Evolutionary conservation across 2,329 filamentous ascomycete species (phyloP).

Genomic region (Talaromyces sp.): DNA sequence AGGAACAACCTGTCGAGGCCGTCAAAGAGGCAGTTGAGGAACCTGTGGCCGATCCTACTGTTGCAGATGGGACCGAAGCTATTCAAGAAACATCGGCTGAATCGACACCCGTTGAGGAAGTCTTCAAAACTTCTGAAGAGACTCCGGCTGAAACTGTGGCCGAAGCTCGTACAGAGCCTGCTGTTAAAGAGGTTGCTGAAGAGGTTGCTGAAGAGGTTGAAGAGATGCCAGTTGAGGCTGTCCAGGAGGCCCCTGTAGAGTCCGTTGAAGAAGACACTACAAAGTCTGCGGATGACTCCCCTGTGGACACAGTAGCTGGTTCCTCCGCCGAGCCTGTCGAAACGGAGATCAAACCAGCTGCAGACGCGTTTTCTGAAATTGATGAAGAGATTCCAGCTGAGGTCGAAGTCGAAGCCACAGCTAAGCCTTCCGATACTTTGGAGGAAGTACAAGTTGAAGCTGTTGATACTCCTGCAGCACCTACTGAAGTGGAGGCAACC

Average conservation of each 20-base stretch:
- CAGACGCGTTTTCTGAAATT: neutral
- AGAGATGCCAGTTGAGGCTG: neutral
- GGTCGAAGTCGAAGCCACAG: neutral
- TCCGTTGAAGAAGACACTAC: neutral
- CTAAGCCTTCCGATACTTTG: neutral
- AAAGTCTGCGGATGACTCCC: neutral
- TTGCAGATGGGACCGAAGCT: neutral
- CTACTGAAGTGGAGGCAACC: neutral
- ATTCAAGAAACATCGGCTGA: neutral
- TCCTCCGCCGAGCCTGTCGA: neutral
- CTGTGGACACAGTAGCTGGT: neutral
- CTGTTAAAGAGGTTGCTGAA: neutral
- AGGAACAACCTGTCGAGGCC: neutral
- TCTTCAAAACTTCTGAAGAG: neutral
- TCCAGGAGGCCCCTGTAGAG: neutral
- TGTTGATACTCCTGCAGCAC: neutral
- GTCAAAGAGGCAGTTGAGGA: neutral
- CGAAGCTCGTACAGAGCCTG: neutral
- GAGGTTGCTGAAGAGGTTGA: neutral
- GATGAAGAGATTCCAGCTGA: neutral
- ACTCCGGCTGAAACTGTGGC: neutral
- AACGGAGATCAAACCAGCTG: constrained; percentile 6
- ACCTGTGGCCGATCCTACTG: neutral
- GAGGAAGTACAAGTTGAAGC: neutral
- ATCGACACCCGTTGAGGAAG: neutral